Evolutionary conservation across 208 protist species (phyloP), one percentile per base, ranked within the genome.

Genomic region (Leishmania tarentolae): DNA sequence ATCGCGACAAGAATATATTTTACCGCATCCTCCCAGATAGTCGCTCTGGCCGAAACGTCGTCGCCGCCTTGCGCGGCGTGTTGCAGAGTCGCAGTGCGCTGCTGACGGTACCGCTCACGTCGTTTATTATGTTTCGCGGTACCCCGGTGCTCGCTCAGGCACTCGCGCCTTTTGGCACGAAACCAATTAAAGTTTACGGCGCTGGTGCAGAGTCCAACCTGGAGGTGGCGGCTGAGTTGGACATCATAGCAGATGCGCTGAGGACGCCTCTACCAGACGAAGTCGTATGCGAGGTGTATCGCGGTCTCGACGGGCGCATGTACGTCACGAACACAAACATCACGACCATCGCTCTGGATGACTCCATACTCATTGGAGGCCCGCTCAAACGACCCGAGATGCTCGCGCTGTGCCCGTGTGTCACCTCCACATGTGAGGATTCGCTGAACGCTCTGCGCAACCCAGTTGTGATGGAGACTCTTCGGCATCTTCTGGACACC

Each of bases 131-230:
- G 52, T 97, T 93, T 75, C 91, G 91, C 42, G 94, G 94, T 56
- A 97, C 93, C 83, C 94, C 94, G 7, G 89, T 97, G 40, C 85
- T 97, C 42, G 94, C 91, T 44, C 94, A 97, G 89, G 94, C 94
- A 40, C 89, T 97, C 15, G 88, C 91, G 19, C 94, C 94, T 8
- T 90, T 97, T 80, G 86, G 87, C 31, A 69, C 76, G 37, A 69
- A 86, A 28, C 92, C 92, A 3, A 78, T 80, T 57, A 87, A 91
- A 50, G 59, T 95, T 86, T 37, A 76, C n/a, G 82, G 78, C 57
- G 73, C 65, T 52, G 52, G 59, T 56, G 73, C 17, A 9, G 82
- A 86, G 31, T 0, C 63, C 1, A 76, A 47, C 19, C 53, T n/a
- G 47, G 93, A 97, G 81, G 93, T 97, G 65, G 84, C 86, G 70